Conservation (phyloP, 768 basidiomycete species). For the Rickenella mellea region DNA sequence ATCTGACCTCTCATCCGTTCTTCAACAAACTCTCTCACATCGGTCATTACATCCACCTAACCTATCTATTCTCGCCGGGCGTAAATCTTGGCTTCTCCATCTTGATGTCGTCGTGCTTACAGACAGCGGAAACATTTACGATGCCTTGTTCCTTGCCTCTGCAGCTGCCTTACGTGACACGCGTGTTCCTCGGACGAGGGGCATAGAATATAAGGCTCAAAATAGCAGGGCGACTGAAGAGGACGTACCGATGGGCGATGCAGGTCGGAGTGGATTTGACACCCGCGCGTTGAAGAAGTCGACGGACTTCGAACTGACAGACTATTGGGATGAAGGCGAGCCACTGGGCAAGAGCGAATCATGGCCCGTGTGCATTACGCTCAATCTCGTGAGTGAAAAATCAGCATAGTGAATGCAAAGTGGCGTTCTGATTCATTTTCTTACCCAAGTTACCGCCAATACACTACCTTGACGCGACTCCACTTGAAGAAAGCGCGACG, state of each 20-base stretch:
- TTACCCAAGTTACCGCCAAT: slow-evolving; percentile 36
- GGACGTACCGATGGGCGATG: slow-evolving; percentile 18
- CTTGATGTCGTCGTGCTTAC: slow-evolving; percentile 69
- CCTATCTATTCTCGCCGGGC: slow-evolving; percentile 41
- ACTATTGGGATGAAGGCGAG: slow-evolving; percentile 84
- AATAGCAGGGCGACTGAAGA: slow-evolving; percentile 1
- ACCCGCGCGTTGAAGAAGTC: slow-evolving; percentile 40
- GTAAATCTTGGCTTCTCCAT: slow-evolving; percentile 68
- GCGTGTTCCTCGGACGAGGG: slow-evolving; percentile 64
- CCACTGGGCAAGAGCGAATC: slow-evolving; percentile 45
- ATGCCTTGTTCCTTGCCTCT: slow-evolving; percentile 72
- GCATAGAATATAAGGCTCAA: slow-evolving; percentile 55
- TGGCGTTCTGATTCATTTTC: not conserved
- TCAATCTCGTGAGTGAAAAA: slow-evolving; percentile 65
- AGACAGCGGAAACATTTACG: slow-evolving; percentile 67
- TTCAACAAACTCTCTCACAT: slow-evolving; percentile 60
- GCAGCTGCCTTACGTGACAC: slow-evolving; percentile 77
- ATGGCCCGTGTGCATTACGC: slow-evolving; percentile 72
- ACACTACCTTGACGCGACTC: slow-evolving; percentile 68
- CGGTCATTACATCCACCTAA: slow-evolving; percentile 57
- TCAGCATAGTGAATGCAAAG: too few relatives aligned
- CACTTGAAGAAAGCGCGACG: slow-evolving; percentile 61
- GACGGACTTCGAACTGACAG: slow-evolving; percentile 78
- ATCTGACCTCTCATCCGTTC: slow-evolving; percentile 54
- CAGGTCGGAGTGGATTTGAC: slow-evolving; percentile 45